Conservation (phyloP, 768 basidiomycete species). For the Exidia glandulosa region DNA sequence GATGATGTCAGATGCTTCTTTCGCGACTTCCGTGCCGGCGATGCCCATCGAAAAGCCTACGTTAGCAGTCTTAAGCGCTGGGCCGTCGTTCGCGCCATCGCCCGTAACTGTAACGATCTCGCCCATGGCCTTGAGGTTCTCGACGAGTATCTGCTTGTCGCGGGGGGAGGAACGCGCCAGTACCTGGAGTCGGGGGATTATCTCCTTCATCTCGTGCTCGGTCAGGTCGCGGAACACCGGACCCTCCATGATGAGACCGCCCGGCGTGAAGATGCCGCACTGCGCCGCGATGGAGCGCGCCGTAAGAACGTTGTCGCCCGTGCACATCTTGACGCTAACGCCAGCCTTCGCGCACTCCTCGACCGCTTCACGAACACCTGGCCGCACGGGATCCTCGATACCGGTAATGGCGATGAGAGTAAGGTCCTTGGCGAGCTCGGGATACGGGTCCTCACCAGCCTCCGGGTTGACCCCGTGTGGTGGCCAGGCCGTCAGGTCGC, state of each 20-base stretch:
- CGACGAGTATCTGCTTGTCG: slow-evolving; percentile 90
- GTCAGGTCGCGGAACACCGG: slow-evolving; percentile 79
- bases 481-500: slow-evolving; percentile 81
- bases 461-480: slow-evolving; percentile 35
- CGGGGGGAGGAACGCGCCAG: slow-evolving; percentile 95
- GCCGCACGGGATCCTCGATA: slow-evolving; percentile 92
- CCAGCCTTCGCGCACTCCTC: slow-evolving; percentile 79
- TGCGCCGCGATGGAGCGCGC: slow-evolving; percentile 94
- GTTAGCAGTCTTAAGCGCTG: slow-evolving; percentile 88
- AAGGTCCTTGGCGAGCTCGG: slow-evolving; percentile 56
- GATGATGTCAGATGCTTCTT: slow-evolving; percentile 98
- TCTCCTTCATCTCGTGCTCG: slow-evolving; percentile 58
- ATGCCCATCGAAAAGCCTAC: slow-evolving; percentile 98
- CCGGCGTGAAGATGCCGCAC: slow-evolving; percentile 88
- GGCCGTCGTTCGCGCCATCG: slow-evolving; percentile 96
- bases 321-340: slow-evolving; percentile 95
- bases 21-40: slow-evolving; percentile 95
- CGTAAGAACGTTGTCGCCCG: slow-evolving; percentile 92
- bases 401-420: slow-evolving; percentile 85
- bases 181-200: slow-evolving; percentile 89
- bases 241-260: slow-evolving; percentile 97
- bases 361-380: slow-evolving; percentile 84
- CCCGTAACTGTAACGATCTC: slow-evolving; percentile 95
- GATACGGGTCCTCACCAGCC: slow-evolving; percentile 50
- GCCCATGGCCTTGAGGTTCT: slow-evolving; percentile 74